Conservation (phyloP, 805 yeast species). For the Suhomyces prunicola region DNA sequence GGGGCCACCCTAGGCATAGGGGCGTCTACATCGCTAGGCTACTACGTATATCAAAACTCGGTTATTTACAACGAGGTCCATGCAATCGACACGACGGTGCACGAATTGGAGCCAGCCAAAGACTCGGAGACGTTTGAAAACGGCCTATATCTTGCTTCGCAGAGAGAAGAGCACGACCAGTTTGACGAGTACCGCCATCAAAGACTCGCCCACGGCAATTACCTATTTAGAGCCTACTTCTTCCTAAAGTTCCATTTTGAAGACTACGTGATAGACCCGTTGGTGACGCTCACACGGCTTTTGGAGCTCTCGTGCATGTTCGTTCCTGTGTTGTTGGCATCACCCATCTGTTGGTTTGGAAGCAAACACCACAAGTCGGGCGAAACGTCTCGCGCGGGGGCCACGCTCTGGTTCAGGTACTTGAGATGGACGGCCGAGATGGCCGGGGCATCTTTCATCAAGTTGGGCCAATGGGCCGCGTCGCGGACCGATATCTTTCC, state of each 20-base stretch:
- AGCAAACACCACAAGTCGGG: conserved; percentile 30
- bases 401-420: conserved; percentile 65
- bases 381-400: conserved; percentile 50
- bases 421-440: conserved; percentile 66
- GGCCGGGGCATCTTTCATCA: conserved; percentile 91
- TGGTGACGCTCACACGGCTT: conserved; percentile 65
- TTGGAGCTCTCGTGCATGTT: conserved; percentile 64
- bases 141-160: conserved; percentile 61
- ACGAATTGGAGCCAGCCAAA: conserved; percentile 43
- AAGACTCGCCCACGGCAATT: conserved; percentile 18
- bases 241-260: conserved; percentile 40
- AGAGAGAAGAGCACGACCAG: conserved; percentile 47
- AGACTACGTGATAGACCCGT: conserved; percentile 67
- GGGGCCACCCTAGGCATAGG: not conserved
- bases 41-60: not conserved
- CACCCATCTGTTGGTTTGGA: conserved; percentile 68
- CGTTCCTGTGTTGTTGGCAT: conserved; percentile 59
- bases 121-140: conserved; percentile 65
- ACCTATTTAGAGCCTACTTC: conserved; percentile 30
- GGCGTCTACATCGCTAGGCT: not conserved
- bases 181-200: conserved; percentile 30
- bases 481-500: conserved; percentile 93
- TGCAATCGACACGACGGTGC: conserved; percentile 31
- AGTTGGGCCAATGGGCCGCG: conserved; percentile 99
- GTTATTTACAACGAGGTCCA: conserved; percentile 25